These are phyloP conservation scores for Circinella minor DNA, from an alignment of 371 early-diverging fungal genomes.

Conservation along the genomic window DNA sequence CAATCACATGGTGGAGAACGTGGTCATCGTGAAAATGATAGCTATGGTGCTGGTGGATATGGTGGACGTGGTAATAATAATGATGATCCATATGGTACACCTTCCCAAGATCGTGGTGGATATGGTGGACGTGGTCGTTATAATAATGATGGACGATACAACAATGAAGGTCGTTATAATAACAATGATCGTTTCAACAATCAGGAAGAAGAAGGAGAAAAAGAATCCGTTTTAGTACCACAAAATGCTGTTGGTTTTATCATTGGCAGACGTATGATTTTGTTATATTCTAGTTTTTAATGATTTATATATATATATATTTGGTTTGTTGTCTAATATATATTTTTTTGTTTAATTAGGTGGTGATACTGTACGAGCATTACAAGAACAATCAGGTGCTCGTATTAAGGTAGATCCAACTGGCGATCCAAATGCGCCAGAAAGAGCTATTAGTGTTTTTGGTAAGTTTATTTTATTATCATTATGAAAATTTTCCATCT, in stretches of 20 bases:
- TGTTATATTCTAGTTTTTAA: too few relatives aligned
- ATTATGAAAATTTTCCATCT: too few relatives aligned
- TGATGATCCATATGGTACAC: constrained; percentile 8
- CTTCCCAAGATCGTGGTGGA: constrained; percentile 19
- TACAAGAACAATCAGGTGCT: constrained; percentile 86
- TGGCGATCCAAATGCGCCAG: constrained; percentile 40
- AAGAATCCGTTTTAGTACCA: constrained; percentile 70
- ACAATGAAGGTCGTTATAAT: constrained; percentile 29
- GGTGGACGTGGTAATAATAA: constrained; percentile 13
- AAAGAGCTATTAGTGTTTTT: constrained; percentile 43
- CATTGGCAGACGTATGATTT: constrained; percentile 69
- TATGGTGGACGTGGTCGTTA: constrained; percentile 28
- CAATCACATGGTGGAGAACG: constrained; percentile 14
- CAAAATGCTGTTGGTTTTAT: constrained; percentile 78
- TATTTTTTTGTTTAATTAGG: constrained; percentile 37
- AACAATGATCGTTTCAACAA: constrained; percentile 24
- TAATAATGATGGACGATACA: constrained; percentile 22
- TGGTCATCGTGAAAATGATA: constrained; percentile 14
- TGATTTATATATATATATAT: too few relatives aligned
- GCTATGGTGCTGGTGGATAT: constrained; percentile 7
- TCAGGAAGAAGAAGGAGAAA: constrained; percentile 29
- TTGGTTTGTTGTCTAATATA: not conserved
- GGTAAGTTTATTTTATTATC: constrained; percentile 25
- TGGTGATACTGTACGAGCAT: constrained; percentile 86
- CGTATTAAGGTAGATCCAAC: constrained; percentile 76